These are phyloP conservation scores for Chrysopogon serrulatus DNA, from an alignment of 176 grass and related monocot species.

Conservation along the genomic window DNA sequence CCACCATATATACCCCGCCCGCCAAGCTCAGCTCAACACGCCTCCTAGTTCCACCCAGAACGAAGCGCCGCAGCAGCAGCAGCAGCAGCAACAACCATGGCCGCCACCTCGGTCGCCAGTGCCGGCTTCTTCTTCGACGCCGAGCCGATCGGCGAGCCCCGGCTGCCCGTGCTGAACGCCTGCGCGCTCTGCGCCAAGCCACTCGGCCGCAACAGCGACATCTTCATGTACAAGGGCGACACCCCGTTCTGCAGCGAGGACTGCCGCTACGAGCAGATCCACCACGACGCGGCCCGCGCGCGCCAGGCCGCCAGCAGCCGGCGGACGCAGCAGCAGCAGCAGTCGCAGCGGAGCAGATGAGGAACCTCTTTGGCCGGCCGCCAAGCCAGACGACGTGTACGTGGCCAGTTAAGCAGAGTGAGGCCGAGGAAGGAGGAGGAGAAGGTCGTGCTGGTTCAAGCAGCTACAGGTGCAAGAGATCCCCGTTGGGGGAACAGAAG, in stretches of 20 bases:
- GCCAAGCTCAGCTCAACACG: too few relatives aligned
- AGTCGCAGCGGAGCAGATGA: neutral
- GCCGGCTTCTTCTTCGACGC: conserved; percentile 66
- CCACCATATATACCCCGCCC: too few relatives aligned
- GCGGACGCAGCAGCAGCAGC: conserved; percentile 20
- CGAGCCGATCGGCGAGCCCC: conserved; percentile 21
- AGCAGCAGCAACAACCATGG: too few relatives aligned
- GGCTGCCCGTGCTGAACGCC: conserved; percentile 47
- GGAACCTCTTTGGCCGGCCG: neutral
- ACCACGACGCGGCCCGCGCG: conserved; percentile 33
- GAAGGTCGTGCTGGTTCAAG: neutral
- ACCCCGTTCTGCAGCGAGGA: conserved; percentile 88
- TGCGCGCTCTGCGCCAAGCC: conserved; percentile 69
- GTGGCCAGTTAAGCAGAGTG: conserved; percentile 1
- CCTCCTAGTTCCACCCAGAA: too few relatives aligned
- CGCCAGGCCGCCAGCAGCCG: neutral
- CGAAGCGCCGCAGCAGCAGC: too few relatives aligned
- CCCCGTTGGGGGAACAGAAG: neutral
- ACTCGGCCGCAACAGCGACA: conserved; percentile 57
- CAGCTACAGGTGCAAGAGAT: neutral
- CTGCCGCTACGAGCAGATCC: conserved; percentile 69
- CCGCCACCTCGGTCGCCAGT: too few relatives aligned
- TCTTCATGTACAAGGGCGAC: conserved; percentile 86
- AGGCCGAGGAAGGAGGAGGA: too few relatives aligned
- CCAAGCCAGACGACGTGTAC: conserved; percentile 17